These are phyloP conservation scores for Hibiscus tridactylites DNA, from an alignment of 345 rosid genomes.

Conservation along the genomic window DNA sequence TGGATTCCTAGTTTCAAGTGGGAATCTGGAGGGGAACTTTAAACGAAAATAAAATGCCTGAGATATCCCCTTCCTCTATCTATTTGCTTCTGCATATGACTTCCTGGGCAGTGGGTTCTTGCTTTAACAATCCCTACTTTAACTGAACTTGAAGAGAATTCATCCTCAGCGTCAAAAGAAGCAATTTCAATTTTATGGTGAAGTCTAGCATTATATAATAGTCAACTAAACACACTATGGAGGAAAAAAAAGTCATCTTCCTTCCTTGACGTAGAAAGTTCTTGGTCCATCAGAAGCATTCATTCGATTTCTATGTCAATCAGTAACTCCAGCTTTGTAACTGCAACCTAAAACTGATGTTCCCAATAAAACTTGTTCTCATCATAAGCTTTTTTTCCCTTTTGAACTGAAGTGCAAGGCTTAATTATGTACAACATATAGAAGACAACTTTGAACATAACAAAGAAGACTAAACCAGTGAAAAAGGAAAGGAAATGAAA, in stretches of 20 bases:
- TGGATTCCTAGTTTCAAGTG: not conserved
- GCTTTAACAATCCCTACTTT: not conserved
- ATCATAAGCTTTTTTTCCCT: not conserved
- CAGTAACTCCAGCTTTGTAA: not conserved
- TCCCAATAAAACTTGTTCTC: not conserved
- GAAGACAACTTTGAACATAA: not conserved
- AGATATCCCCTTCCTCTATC: not conserved
- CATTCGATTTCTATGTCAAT: not conserved
- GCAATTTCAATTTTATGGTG: not conserved
- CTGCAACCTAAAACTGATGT: not conserved
- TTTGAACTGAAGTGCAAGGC: not conserved
- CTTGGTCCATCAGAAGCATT: not conserved
- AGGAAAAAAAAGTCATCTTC: not conserved
- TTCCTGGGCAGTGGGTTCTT: not conserved
- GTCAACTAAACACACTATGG: not conserved
- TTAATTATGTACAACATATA: not conserved
- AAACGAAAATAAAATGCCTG: not conserved
- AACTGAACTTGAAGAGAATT: not conserved
- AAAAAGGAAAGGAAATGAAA: not conserved
- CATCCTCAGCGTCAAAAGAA: not conserved
- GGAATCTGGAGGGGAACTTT: not conserved
- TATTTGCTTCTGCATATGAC: not conserved
- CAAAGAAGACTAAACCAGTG: not conserved
- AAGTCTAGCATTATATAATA: not conserved
- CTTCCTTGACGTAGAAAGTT: not conserved